Evolutionary conservation across 164 flowering plant species (phyloP).

Genomic region (Sedum album): DNA sequence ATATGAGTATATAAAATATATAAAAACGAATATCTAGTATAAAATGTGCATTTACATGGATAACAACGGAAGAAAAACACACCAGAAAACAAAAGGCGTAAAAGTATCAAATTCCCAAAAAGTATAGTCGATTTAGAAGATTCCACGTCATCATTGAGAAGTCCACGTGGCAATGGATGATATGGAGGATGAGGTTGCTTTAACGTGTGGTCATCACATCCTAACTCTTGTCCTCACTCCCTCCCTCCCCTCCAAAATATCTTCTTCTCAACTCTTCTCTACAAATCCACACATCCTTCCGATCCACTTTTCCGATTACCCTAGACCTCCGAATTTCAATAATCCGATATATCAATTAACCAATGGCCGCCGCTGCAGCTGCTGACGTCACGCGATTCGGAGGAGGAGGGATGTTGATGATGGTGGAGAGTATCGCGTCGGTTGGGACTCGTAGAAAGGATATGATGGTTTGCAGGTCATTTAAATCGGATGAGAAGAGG

Average conservation of each 20-base stretch:
- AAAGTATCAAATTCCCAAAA: not conserved
- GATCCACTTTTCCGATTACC: not conserved
- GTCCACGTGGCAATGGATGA: constrained; percentile 7
- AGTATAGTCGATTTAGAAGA: not conserved
- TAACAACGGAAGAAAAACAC: no score
- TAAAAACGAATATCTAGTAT: no score
- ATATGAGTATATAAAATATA: no score
- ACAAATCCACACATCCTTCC: not conserved
- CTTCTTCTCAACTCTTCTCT: constrained; percentile 3
- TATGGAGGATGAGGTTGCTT: constrained; percentile 10
- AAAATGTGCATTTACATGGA: no score
- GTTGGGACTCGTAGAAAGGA: not conserved
- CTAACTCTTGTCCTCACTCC: constrained; percentile 8
- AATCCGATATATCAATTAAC: no score
- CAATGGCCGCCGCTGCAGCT: not conserved
- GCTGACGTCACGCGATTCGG: not conserved
- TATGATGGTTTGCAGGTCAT: not conserved
- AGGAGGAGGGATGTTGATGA: not conserved
- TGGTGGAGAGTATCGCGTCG: not conserved
- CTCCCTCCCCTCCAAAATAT: not conserved
- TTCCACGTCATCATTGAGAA: not conserved
- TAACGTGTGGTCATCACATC: constrained; percentile 13
- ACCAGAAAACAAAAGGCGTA: not conserved
- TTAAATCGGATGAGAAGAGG: not conserved
- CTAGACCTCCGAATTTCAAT: not conserved